Evolutionary conservation across 345 rosid species (phyloP).

Genomic region (Lumnitzera littorea): DNA sequence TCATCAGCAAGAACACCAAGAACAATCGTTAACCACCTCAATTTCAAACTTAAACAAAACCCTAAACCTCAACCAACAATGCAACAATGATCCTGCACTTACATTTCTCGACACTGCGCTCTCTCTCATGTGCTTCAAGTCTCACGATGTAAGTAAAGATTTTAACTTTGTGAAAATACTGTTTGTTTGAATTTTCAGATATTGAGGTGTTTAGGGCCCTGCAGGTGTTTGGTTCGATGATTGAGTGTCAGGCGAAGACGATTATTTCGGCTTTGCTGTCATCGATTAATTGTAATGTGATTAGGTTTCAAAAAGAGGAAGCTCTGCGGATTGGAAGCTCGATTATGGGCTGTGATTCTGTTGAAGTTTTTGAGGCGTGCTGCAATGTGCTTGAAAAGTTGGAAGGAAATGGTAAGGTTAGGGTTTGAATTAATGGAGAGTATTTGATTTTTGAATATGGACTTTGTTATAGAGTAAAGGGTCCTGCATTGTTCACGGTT

Average conservation of each 20-base stretch:
- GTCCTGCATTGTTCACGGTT: not conserved
- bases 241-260: constrained; percentile 49
- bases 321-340: constrained; percentile 48
- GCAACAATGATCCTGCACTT: constrained; percentile 25
- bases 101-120: constrained; percentile 56
- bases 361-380: constrained; percentile 40
- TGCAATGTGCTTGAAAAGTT: constrained; percentile 29
- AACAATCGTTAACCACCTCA: constrained; percentile 29
- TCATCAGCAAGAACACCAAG: constrained; percentile 12
- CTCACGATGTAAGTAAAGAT: constrained; percentile 42
- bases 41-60: constrained; percentile 48
- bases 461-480: no score
- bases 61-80: constrained; percentile 27
- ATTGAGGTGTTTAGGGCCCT: not conserved
- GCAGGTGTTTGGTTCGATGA: constrained; percentile 56
- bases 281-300: constrained; percentile 36
- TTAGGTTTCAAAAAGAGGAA: constrained; percentile 30
- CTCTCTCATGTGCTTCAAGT: constrained; percentile 64
- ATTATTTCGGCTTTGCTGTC: constrained; percentile 42
- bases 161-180: not conserved
- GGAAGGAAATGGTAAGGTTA: constrained; percentile 34
- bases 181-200: not conserved
- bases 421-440: no score
- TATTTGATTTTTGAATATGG: no score
- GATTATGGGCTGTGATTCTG: constrained; percentile 23